Base-by-base conservation (phyloP, 352 stramenopile genomes). In the Phytophthora hybrid region DNA sequence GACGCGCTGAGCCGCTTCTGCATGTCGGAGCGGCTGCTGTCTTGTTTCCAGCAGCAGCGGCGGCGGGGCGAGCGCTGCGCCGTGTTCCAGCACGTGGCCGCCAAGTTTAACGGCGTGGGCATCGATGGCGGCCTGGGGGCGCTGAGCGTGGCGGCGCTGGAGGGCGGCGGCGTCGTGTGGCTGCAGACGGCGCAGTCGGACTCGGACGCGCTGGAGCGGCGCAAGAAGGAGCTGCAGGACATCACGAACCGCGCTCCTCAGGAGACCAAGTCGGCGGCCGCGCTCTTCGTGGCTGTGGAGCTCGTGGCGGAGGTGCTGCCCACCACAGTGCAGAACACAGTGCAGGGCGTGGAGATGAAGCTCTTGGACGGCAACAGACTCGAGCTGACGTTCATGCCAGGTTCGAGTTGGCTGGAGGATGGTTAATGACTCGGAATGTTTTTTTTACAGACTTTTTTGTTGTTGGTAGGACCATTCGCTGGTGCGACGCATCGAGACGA, bases 351-450 rank as follows among this genome's bases (percentile, higher is more conserved):
- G 57, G 69, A 80, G 13, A 60, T 92, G 26, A 54, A 57, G 31
- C 71, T 93, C 3, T 37, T 52, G 10, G 70, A 59, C 16, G 81
- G 76, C 3, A 61, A 79, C 41, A 34, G 63, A n/a, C 69, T 93
- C n/a, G 84, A 92, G 32, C 21, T 93, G 11, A 72, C 76, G 3
- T 93, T 92, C 66, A 88, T 93, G 79, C 84, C 86, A 56, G 83
- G 83, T 87, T 41, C 2, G 19, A 8, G 44, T 19, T 5, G 18
- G 44, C 14, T 46, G 23, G 23, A 6, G 3, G 16, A n/a, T n/a
- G n/a, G n/a, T n/a, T n/a, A n/a, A n/a, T n/a, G 37, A n/a, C 39
- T 3, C 11, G n/a, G 13, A 46, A n/a, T 46, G 2, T 46, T 7
- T 46, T 44, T 44, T 44, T 44, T 44, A 44, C 37, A n/a, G 39